phyloP scores from a whole-genome alignment of 768 basidiomycete genomes.

The Hypsizygus marmoreus region DNA sequence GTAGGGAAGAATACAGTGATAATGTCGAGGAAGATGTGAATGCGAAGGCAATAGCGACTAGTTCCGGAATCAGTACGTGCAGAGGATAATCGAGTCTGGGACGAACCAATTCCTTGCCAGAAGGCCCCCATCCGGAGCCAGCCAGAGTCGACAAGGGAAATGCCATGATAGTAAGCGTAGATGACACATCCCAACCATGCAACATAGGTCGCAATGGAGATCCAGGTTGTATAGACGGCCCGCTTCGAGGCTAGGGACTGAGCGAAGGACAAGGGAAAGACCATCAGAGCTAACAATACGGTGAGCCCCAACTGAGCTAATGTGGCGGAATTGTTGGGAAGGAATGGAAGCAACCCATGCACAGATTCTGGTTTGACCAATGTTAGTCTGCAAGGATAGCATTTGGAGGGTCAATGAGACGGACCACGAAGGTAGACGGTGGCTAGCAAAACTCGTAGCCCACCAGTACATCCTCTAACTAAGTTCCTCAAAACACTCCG shows the following conservation, averaged over 20 bases:
- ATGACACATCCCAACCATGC: slow-evolving; percentile 57
- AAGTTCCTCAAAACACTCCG: slow-evolving; percentile 44
- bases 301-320: slow-evolving; percentile 43
- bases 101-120: slow-evolving; percentile 70
- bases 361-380: slow-evolving; percentile 49
- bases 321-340: slow-evolving; percentile 36
- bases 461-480: slow-evolving; percentile 45
- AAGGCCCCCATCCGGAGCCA: slow-evolving; percentile 48
- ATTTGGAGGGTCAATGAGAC: slow-evolving; percentile 29
- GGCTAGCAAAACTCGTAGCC: slow-evolving; percentile 52
- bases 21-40: slow-evolving; percentile 69
- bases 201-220: slow-evolving; percentile 63
- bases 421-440: slow-evolving; percentile 68
- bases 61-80: slow-evolving; percentile 1
- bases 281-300: slow-evolving; percentile 38
- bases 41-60: slow-evolving; percentile 63
- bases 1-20: slow-evolving; percentile 63
- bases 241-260: slow-evolving; percentile 56
- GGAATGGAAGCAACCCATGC: slow-evolving; percentile 49
- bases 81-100: too few relatives aligned
- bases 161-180: slow-evolving; percentile 53
- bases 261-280: slow-evolving; percentile 55
- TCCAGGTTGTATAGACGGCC: slow-evolving; percentile 55
- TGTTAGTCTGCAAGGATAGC: not conserved
- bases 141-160: slow-evolving; percentile 34